phyloP scores from a whole-genome alignment of 495 filamentous ascomycete genomes.

The Penicillium parvum region DNA sequence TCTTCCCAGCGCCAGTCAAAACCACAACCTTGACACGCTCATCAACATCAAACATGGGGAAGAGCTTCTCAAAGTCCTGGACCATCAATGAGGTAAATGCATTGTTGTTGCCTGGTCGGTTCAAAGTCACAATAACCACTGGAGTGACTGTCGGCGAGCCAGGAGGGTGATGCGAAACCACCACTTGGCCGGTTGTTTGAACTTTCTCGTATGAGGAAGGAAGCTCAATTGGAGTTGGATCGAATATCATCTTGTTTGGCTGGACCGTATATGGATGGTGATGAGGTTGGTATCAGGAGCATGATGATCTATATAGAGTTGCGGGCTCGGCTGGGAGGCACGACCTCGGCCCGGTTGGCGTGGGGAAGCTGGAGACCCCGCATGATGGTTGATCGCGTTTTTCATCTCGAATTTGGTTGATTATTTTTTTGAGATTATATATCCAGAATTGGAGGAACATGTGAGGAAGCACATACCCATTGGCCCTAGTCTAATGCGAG shows the following conservation, averaged over 20 bases:
- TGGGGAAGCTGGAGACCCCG: no score
- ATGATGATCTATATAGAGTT: no score
- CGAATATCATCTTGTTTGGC: slow-evolving; percentile 50
- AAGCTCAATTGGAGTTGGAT: slow-evolving; percentile 22
- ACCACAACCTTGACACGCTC: slow-evolving; percentile 55
- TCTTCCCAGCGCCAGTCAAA: slow-evolving; percentile 54
- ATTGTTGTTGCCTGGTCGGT: slow-evolving; percentile 58
- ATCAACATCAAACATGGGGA: slow-evolving; percentile 51
- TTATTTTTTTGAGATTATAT: no score
- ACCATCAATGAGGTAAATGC: slow-evolving; percentile 58
- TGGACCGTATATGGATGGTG: slow-evolving; percentile 15
- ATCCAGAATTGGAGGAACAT: no score
- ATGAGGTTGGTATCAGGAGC: no score
- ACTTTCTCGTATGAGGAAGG: slow-evolving; percentile 39
- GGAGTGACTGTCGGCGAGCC: slow-evolving; percentile 47
- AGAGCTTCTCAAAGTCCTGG: slow-evolving; percentile 49
- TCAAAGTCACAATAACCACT: slow-evolving; percentile 53
- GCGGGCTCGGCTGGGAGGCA: no score
- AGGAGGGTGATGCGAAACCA: slow-evolving; percentile 48
- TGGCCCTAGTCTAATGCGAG: no score
- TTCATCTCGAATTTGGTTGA: no score
- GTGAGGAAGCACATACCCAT: no score
- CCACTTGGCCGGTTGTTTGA: slow-evolving; percentile 45
- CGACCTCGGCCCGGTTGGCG: no score
- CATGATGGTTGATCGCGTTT: no score